A percentile compares a stretch with the other conserved stretches of the same genome.
These are phyloP conservation scores for Aspergillus fijiensis DNA, from an alignment of 2,329 filamentous ascomycete genomes.

Conservation along the genomic window DNA sequence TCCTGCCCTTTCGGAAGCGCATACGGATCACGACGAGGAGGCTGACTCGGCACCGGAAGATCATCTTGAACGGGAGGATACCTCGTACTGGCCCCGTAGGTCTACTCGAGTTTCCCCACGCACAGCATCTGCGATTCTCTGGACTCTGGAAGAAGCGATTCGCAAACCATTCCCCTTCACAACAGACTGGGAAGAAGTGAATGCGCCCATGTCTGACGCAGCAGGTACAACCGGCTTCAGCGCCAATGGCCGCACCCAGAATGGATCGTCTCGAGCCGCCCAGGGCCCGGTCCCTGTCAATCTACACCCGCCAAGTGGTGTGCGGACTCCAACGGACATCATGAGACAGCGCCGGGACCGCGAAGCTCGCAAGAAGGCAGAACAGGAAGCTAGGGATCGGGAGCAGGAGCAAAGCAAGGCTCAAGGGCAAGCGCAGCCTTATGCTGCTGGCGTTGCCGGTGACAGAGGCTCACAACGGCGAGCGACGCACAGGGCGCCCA, in stretches of 20 bases:
- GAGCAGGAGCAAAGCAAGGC: constrained; percentile 47
- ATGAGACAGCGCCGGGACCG: constrained; percentile 83
- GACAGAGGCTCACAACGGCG: constrained; percentile 26
- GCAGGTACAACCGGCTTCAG: constrained; percentile 50
- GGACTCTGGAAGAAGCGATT: constrained; percentile 85
- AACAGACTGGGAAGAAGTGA: constrained; percentile 79
- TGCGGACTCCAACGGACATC: constrained; percentile 83
- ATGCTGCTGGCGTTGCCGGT: constrained; percentile 47
- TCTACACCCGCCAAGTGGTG: constrained; percentile 55
- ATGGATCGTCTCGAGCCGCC: constrained; percentile 56
- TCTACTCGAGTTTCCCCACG: constrained; percentile 70
- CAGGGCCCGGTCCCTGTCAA: constrained; percentile 55
- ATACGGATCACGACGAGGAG: constrained; percentile 31
- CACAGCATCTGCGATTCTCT: constrained; percentile 87
- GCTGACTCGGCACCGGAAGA: constrained; percentile 33
- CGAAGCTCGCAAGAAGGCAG: constrained; percentile 68
- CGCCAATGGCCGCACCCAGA: constrained; percentile 57
- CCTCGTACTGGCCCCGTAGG: constrained; percentile 54
- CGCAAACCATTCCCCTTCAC: constrained; percentile 81
- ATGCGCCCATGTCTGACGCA: constrained; percentile 88
- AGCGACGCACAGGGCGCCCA: constrained; percentile 13
- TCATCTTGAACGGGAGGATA: constrained; percentile 29
- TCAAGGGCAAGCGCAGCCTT: constrained; percentile 30
- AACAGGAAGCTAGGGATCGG: constrained; percentile 61
- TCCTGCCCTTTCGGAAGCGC: constrained; percentile 35